Conservation (phyloP, 192 early-diverging fungal genomes). For the Gaertneriomyces sp. region DNA sequence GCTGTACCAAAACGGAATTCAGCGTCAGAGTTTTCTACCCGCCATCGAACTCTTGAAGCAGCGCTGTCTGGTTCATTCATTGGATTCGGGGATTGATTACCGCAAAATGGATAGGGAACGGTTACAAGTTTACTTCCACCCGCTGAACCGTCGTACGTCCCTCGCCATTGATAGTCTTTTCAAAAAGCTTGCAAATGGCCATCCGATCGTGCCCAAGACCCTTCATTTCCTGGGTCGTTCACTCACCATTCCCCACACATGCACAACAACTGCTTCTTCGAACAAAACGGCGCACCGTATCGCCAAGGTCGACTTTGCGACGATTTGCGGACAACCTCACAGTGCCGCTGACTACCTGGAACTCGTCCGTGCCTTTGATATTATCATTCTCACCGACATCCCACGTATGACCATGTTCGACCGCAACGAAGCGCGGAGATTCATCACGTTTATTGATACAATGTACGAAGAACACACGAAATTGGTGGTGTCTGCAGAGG, state of each 20-base stretch:
- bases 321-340: slow-evolving; percentile 66
- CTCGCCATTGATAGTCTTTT: slow-evolving; percentile 21
- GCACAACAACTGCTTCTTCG: slow-evolving; percentile 8
- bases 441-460: slow-evolving; percentile 92
- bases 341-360: slow-evolving; percentile 88
- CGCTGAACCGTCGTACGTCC: no score
- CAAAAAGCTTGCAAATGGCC: slow-evolving; percentile 25
- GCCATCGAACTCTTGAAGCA: slow-evolving; percentile 84
- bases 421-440: slow-evolving; percentile 83
- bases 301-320: slow-evolving; percentile 71
- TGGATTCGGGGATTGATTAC: slow-evolving; percentile 92
- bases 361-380: slow-evolving; percentile 69
- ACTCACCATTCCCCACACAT: slow-evolving; percentile 52
- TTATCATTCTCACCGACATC: slow-evolving; percentile 68
- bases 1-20: slow-evolving; percentile 95
- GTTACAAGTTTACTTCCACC: neutral
- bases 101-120: slow-evolving; percentile 53
- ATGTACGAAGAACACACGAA: slow-evolving; percentile 80
- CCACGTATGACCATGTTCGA: slow-evolving; percentile 58
- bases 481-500: slow-evolving; percentile 63
- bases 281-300: slow-evolving; percentile 46
- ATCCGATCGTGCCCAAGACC: slow-evolving; percentile 36
- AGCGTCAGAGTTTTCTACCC: slow-evolving; percentile 87
- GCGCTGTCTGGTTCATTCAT: slow-evolving; percentile 70
- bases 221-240: slow-evolving; percentile 75